Percentiles rank a stretch among this genome's conserved stretches.
These are phyloP conservation scores for Gilbertella persicaria DNA, from an alignment of 371 early-diverging fungal species.

Conservation along the genomic window DNA sequence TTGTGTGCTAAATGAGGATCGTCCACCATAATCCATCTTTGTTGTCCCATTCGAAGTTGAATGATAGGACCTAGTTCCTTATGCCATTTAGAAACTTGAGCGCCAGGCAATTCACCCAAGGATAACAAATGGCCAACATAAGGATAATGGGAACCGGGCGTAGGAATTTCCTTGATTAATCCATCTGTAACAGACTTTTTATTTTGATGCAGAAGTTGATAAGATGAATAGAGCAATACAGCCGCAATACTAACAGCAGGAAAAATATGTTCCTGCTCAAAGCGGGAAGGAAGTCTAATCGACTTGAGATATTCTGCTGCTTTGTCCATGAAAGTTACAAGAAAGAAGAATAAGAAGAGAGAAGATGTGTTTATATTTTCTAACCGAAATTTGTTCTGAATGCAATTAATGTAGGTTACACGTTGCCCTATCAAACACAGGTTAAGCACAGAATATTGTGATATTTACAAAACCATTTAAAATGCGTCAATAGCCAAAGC, in stretches of 20 bases:
- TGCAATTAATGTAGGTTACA: no score
- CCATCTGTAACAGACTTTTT: neutral
- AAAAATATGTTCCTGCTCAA: neutral
- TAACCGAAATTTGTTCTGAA: no score
- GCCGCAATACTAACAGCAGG: neutral
- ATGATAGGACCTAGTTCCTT: slow-evolving; percentile 10
- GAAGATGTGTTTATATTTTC: no score
- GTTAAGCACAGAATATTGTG: no score
- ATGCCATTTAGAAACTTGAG: neutral
- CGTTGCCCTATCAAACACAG: no score
- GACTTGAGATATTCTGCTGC: neutral
- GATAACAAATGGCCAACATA: neutral
- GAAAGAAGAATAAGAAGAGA: neutral
- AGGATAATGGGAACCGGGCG: neutral
- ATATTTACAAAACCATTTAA: no score
- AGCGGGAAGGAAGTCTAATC: neutral
- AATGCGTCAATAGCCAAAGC: no score
- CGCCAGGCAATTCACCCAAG: neutral
- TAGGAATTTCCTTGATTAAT: neutral
- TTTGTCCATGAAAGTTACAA: neutral
- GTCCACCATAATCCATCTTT: slow-evolving; percentile 12
- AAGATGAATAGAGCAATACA: neutral
- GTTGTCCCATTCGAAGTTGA: slow-evolving; percentile 12
- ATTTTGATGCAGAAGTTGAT: neutral
- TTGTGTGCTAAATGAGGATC: slow-evolving; percentile 21